These are phyloP conservation scores for Perkinsus marinus DNA, from an alignment of 169 alveolate species.

Conservation along the genomic window DNA sequence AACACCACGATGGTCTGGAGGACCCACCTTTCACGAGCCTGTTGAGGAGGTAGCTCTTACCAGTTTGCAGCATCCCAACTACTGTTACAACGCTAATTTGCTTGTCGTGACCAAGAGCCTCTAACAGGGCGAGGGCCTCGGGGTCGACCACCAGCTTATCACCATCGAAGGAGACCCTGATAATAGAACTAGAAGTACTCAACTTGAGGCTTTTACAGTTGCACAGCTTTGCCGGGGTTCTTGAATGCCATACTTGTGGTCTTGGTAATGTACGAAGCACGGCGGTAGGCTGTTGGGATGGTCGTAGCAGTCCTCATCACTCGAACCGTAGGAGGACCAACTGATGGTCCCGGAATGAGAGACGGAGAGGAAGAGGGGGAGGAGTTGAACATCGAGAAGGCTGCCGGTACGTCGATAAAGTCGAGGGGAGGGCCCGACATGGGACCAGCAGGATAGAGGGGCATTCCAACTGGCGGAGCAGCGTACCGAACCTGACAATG, in stretches of 20 bases:
- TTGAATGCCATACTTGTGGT: neutral
- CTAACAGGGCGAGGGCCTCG: neutral
- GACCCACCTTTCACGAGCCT: neutral
- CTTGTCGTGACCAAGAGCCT: neutral
- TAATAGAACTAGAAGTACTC: too few relatives aligned
- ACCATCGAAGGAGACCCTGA: neutral
- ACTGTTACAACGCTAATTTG: neutral
- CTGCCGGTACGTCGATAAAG: neutral
- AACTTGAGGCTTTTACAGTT: too few relatives aligned
- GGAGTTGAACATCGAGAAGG: neutral
- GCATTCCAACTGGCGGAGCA: neutral
- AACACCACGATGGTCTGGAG: too few relatives aligned
- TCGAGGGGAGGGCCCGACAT: neutral
- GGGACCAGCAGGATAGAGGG: neutral
- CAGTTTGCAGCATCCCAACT: neutral
- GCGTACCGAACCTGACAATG: neutral
- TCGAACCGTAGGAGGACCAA: neutral
- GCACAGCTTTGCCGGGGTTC: neutral
- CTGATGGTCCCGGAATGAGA: neutral
- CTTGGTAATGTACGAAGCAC: neutral
- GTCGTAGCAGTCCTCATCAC: neutral
- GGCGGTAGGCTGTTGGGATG: neutral
- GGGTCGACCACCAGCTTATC: neutral
- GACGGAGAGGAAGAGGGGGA: neutral
- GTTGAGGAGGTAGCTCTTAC: neutral